Evolutionary conservation across 2,329 filamentous ascomycete species (phyloP), one percentile per base, ranked within the genome.

Genomic region (Arthroderma uncinatum): DNA sequence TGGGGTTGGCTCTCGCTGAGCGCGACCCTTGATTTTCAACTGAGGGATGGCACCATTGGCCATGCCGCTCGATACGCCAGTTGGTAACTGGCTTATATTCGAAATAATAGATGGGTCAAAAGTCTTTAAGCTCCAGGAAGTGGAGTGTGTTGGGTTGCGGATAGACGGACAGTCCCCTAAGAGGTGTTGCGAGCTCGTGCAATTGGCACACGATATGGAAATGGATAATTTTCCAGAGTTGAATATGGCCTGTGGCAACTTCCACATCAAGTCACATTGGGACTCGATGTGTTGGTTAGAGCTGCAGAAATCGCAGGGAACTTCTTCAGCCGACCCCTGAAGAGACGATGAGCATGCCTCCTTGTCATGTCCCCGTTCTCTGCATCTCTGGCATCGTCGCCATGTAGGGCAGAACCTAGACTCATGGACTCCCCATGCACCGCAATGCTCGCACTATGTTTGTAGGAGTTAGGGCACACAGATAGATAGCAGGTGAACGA

Each of bases 241-340:
- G 6, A 61, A 58, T 25, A 65, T 64, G 36, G 61, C 62, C 23
- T 56, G 64, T 8, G 70, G 70, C 10, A 71, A 64, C 58, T 73
- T 71, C 83, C 83, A 88, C 23, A 84, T 71, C 52, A 76, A 72
- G 55, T 79, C 76, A 66, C 86, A 89, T 1, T 78, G 70, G 10
- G 73, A 66, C 65, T 88, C 85, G 7, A 77, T 62, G 63, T 89
- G 86, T 7, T 77, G 73, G 2, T 64, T 61, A 5, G 76, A 76
- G 39, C 72, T 72, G 68, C 86, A 89, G 34, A 82, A 73, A 9
- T 80, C 79, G 66, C 86, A 89, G 2, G 78, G 76, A 50, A 78
- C 71, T 21, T 74, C 71, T n/a, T 62, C 57, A 25, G 76, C 75
- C 57, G 84, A 81, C 14, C 76, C 75, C 60, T 77, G 77, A 14